Evolutionary conservation across 2,329 filamentous ascomycete genomes (phyloP).

Genomic region (Beauveria brongniartii): DNA sequence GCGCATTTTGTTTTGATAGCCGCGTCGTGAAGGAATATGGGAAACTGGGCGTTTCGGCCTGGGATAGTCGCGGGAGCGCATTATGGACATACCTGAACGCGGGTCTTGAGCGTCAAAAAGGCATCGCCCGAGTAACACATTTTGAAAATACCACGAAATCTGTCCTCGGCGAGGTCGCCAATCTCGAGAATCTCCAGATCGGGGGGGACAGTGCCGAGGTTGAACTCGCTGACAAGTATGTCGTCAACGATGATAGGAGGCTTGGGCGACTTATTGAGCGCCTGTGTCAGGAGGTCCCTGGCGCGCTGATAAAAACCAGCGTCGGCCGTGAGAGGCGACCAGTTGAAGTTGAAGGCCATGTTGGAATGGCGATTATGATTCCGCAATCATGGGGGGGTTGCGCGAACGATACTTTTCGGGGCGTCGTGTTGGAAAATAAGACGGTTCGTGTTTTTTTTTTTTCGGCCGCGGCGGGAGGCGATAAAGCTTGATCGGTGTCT

Average conservation of each 20-base stretch:
- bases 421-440: not conserved
- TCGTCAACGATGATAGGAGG: slow-evolving; percentile 99
- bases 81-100: slow-evolving; percentile 66
- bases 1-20: not conserved
- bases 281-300: slow-evolving; percentile 86
- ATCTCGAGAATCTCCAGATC: slow-evolving; percentile 97
- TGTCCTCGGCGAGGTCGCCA: slow-evolving; percentile 91
- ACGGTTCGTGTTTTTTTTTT: not conserved
- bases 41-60: not conserved
- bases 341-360: slow-evolving; percentile 99
- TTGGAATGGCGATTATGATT: slow-evolving; percentile 38
- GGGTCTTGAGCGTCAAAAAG: slow-evolving; percentile 87
- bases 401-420: not conserved
- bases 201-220: slow-evolving; percentile 87
- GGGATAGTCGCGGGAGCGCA: slow-evolving; percentile 11
- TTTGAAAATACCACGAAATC: slow-evolving; percentile 97
- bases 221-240: slow-evolving; percentile 95
- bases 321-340: slow-evolving; percentile 96
- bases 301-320: slow-evolving; percentile 84
- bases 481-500: not conserved
- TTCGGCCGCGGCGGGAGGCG: not conserved
- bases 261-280: slow-evolving; percentile 95
- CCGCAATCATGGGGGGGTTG: slow-evolving; percentile 26
- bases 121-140: slow-evolving; percentile 97
- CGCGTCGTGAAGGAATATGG: not conserved